A percentile compares a stretch with the other conserved stretches of the same genome.
Evolutionary conservation across 768 basidiomycete species (phyloP).

Genomic region (Amanita pallidorosea): DNA sequence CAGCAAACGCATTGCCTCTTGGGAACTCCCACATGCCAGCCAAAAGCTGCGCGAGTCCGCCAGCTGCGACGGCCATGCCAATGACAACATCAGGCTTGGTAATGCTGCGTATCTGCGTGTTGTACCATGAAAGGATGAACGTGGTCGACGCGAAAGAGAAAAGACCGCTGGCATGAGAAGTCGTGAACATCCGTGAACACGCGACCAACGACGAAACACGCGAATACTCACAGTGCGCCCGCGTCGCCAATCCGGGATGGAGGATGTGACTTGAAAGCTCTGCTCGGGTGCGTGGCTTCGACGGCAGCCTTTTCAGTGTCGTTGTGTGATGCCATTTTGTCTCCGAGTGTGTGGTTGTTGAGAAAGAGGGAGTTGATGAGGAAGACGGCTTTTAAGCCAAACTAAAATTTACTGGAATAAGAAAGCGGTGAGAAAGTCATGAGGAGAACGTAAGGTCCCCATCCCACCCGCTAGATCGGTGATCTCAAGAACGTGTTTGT

Average conservation of each 20-base stretch:
- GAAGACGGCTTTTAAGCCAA: no score
- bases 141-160: conserved; percentile 82
- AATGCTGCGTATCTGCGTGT: conserved; percentile 46
- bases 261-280: neutral
- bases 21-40: conserved; percentile 89
- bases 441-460: no score
- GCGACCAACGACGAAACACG: neutral
- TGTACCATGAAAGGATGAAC: conserved; percentile 69
- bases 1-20: conserved; percentile 59
- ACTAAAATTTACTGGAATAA: no score
- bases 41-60: conserved; percentile 76
- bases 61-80: conserved; percentile 80
- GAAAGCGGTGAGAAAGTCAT: no score
- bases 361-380: neutral
- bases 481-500: no score
- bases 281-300: neutral
- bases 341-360: neutral
- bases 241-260: conserved; percentile 36
- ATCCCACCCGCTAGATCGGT: no score
- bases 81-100: conserved; percentile 57
- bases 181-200: neutral
- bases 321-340: neutral
- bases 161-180: conserved; percentile 40
- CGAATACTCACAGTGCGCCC: conserved; percentile 35
- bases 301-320: neutral